Conservation (phyloP, 2,329 filamentous ascomycete genomes). For the Fusarium stilboides region DNA sequence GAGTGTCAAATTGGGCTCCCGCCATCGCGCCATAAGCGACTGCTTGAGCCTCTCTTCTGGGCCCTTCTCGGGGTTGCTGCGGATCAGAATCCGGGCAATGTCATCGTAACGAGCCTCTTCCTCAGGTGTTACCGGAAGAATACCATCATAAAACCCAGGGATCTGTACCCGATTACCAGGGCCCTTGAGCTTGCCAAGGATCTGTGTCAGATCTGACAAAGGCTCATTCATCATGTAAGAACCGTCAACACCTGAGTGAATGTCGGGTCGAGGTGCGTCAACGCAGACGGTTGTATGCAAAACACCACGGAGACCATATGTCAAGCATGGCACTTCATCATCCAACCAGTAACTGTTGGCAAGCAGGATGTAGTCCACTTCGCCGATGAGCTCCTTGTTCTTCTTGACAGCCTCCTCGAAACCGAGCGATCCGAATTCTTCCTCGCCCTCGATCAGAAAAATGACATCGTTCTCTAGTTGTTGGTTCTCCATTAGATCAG, state of each 20-base stretch:
- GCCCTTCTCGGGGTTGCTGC: conserved; percentile 74
- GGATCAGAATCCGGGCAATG: conserved; percentile 83
- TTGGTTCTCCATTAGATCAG: conserved; percentile 89
- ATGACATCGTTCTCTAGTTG: conserved; percentile 88
- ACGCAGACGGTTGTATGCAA: conserved; percentile 93
- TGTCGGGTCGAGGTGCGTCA: conserved; percentile 86
- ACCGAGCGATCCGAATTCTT: conserved; percentile 93
- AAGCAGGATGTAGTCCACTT: conserved; percentile 93
- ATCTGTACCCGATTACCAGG: conserved; percentile 85
- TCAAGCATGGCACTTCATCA: conserved; percentile 94
- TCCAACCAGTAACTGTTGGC: conserved; percentile 99
- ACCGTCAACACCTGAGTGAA: conserved; percentile 97
- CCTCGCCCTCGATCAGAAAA: conserved; percentile 96
- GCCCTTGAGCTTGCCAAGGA: conserved; percentile 87
- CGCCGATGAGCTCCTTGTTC: conserved; percentile 87
- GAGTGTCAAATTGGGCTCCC: conserved; percentile 93
- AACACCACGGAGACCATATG: conserved; percentile 93
- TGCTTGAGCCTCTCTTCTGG: conserved; percentile 80
- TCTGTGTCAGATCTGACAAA: conserved; percentile 87
- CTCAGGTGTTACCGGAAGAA: conserved; percentile 80
- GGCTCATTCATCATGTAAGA: conserved; percentile 92
- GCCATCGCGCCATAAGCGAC: conserved; percentile 93
- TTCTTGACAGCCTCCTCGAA: conserved; percentile 87
- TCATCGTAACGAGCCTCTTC: conserved; percentile 88
- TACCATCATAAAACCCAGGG: conserved; percentile 89